Conservation (phyloP, 1,284 basidiomycete genomes). For the Earliella scabrosa region DNA sequence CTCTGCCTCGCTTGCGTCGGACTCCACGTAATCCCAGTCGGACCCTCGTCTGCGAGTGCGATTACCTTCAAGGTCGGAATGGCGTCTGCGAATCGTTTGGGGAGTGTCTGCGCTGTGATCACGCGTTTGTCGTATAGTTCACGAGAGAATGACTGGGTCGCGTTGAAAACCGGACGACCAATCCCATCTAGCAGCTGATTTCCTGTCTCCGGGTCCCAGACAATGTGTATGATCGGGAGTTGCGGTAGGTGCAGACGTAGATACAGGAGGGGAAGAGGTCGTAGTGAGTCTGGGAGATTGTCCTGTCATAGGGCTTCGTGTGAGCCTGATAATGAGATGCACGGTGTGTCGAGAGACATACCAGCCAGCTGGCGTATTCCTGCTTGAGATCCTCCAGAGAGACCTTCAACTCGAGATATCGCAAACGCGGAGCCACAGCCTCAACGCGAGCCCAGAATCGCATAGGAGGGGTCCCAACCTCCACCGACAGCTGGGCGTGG, state of each 20-base stretch:
- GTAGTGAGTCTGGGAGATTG: background rate
- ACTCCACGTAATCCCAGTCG: background rate
- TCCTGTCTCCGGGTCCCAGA: too few species aligned
- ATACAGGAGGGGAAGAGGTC: background rate
- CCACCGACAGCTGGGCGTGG: background rate
- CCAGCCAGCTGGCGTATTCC: conserved; percentile 6
- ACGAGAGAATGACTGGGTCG: too few species aligned
- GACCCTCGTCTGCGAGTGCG: background rate
- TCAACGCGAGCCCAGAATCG: background rate
- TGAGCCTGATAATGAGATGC: too few species aligned
- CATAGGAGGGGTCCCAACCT: background rate
- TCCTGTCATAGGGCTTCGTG: background rate
- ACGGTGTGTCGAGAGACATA: too few species aligned
- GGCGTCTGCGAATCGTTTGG: background rate
- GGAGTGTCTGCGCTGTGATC: background rate
- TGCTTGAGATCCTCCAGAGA: background rate
- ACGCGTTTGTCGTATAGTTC: background rate
- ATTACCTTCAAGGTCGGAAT: background rate
- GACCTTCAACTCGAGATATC: conserved; percentile 9
- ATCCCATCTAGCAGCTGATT: too few species aligned
- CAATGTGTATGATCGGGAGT: too few species aligned
- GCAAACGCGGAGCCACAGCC: background rate
- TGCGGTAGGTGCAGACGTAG: too few species aligned
- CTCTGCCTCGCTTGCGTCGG: too few species aligned
- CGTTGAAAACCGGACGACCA: too few species aligned